Base-by-base conservation (phyloP, 2,329 filamentous ascomycete genomes). In the Calonectria pauciramosa region DNA sequence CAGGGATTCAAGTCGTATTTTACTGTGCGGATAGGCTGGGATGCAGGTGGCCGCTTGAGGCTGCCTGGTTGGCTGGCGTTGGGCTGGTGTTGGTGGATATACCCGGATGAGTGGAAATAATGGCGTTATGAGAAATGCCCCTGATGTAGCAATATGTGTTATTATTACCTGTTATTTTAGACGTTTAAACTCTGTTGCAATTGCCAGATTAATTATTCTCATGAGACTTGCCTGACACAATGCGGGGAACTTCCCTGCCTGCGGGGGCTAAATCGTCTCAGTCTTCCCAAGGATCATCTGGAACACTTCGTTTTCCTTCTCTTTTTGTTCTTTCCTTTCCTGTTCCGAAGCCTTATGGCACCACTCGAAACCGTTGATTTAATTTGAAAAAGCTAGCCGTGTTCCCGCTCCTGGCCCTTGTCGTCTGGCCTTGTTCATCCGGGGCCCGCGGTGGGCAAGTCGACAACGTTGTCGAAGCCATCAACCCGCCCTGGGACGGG, bases 41-140 rank as follows among this genome's bases (percentile, higher is more conserved):
- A 60, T 38, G 34, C 34, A 23, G 56, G 56, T 60, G 56, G 56
- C 56, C 34, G 23, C 14, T 60, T 30, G 64, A 54, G 47, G 67
- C 30, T 38, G 56, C 5, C 20, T 38, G 56, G 34, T 60, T 60
- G 56, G 56, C 34, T 63, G 34, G 13, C 36, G 34, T 41, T 63
- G 56, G 36, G 56, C 23, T 63, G 56, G 56, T 38, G 56, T 63
- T 63, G 34, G 56, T 63, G 56, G 56, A 63, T 63, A 63, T 63
- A 63, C 56, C 56, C 56, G n/a, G 56, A 63, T 63, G 36, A 41
- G 56, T 41, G 56, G 56, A 38, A 63, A 63, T 41, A 63, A 63
- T 63, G 56, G 56, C 56, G 56, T 63, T 63, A 63, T 63, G 56
- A 63, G 56, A 63, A 63, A 63, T 63, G 56, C 56, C 56, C 56